Base-by-base conservation (phyloP, 2,329 filamentous ascomycete species). In the Alternaria sp. region DNA sequence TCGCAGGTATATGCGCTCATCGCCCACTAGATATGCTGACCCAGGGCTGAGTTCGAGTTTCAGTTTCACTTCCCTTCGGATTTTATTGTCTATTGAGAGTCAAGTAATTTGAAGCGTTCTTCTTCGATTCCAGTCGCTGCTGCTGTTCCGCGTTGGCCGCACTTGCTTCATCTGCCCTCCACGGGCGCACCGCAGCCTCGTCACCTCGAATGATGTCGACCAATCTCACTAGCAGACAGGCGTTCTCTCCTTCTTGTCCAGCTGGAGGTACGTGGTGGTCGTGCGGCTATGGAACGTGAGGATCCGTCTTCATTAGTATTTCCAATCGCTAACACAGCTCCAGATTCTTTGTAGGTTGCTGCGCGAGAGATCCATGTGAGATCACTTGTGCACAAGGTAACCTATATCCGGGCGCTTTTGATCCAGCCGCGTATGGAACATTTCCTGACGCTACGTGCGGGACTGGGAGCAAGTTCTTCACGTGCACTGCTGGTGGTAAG, bases 301-400 rank as follows among this genome's bases (percentile, higher is more conserved):
- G 57, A 4, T 5, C 16, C 14, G 28, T 27, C 9, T 12, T 22
- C 20, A 12, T 11, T 11, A 2, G n/a, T 30, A 10, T 12, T 28
- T 22, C 20, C 34, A 25, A 20, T 11, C 12, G 10, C 60, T 63
- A 36, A 60, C n/a, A 3, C n/a, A 11, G 10, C 22, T 1, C 20
- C 7, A 67, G 63, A 28, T 66, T 63, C 30, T 81, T 80, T 57
- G 68, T 80, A 8, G 79, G 79, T 4, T 81, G 79, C 63, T 81
- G 80, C 59, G 67, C 60, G 14, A 58, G 62, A 20, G 67, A 79
- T 41, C 74, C 78, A n/a, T 81, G 79, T 57, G 54, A 63, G 1
- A 71, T 73, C 10, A 75, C 73, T 11, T 80, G 79, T 46, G 71
- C 77, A 6, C 58, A 70, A 45, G 71, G 68, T 5, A 67, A 73